Base-by-base conservation (phyloP, 371 early-diverging fungal genomes). In the Chytridium lagenaria region DNA sequence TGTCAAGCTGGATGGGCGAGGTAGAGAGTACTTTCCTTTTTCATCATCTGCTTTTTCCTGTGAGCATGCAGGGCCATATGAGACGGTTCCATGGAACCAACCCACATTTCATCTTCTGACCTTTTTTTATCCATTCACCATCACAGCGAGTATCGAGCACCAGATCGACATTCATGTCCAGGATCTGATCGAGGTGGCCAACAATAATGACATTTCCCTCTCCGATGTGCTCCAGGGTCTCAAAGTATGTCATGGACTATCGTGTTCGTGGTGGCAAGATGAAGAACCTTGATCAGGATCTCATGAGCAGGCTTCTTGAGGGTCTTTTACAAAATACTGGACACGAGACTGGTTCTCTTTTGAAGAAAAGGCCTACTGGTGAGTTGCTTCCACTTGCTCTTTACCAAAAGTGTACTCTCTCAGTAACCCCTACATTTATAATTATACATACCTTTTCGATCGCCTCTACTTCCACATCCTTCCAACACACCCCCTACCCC, bases 161-260 rank as follows among this genome's bases (percentile, higher is more conserved):
- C 95, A 95, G 80, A 88, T 95, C 52, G 92, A 91, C 78, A 90
- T 93, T 59, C 92, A 94, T 71, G 94, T 90, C 12, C 87, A 88
- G 73, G 90, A 87, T 61, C 72, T 88, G 65, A 83, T 88, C 40
- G 85, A 79, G 33, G 71, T 78, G 59, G 89, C 91, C 10, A 86
- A 90, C 50, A 91, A 89, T 81, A 81, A 81, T 36, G 90, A 92
- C 61, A 87, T 95, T 51, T 90, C 93, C 2, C 88, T 95, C 1
- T 84, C 87, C 59, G 97, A 97, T 77, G 90, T 96, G 49, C 87
- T 97, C 57, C 91, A 90, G 39, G 92, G 97, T 16, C 85, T 97
- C 67, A 92, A n/a, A 92, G 59, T 97, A 97, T 82, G 95, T 97
- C 28, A 93, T 96, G 91, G 95, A 97, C 73, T 83, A 90, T 79